A percentile compares a stretch with the other conserved stretches of the same genome.
These are phyloP conservation scores for Neonothopanus nambi DNA, from an alignment of 1,284 basidiomycete species.

Conservation along the genomic window DNA sequence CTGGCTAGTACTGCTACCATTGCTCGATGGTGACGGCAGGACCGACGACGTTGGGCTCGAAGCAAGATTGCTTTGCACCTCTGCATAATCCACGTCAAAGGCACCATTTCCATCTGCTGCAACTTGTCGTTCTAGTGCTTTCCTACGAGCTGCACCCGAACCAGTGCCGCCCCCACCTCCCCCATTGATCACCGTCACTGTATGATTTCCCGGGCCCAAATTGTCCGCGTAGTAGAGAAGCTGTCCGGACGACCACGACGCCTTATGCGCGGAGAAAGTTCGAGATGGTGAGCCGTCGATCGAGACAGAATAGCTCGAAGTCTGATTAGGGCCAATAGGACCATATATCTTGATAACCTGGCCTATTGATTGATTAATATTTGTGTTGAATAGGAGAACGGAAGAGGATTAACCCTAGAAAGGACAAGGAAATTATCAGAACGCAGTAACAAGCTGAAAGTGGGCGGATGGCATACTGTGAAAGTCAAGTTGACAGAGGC, in stretches of 20 bases:
- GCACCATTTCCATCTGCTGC: not conserved
- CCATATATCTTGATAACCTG: constrained; percentile 24
- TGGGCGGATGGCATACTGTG: constrained; percentile 22
- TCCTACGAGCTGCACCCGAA: too few relatives aligned
- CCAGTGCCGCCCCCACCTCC: not conserved
- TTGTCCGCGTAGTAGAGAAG: constrained; percentile 25
- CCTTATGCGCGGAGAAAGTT: constrained; percentile 16
- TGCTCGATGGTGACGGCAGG: not conserved
- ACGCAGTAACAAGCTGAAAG: not conserved
- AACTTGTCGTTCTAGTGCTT: too few relatives aligned
- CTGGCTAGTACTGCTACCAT: too few relatives aligned
- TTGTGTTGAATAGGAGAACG: not conserved
- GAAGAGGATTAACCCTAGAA: not conserved
- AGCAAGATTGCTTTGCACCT: not conserved
- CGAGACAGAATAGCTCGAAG: constrained; percentile 21
- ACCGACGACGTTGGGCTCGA: not conserved
- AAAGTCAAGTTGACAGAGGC: constrained; percentile 31
- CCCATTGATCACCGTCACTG: constrained; percentile 17
- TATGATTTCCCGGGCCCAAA: constrained; percentile 21
- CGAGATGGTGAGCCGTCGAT: constrained; percentile 18
- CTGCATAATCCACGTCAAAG: constrained; percentile 9
- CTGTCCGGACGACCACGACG: constrained; percentile 6
- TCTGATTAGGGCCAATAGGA: constrained; percentile 20
- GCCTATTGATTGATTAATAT: constrained; percentile 13
- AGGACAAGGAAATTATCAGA: not conserved